Evolutionary conservation across 2,329 filamentous ascomycete species (phyloP), one percentile per base, ranked within the genome.

Genomic region (Penicillium oxalicum): DNA sequence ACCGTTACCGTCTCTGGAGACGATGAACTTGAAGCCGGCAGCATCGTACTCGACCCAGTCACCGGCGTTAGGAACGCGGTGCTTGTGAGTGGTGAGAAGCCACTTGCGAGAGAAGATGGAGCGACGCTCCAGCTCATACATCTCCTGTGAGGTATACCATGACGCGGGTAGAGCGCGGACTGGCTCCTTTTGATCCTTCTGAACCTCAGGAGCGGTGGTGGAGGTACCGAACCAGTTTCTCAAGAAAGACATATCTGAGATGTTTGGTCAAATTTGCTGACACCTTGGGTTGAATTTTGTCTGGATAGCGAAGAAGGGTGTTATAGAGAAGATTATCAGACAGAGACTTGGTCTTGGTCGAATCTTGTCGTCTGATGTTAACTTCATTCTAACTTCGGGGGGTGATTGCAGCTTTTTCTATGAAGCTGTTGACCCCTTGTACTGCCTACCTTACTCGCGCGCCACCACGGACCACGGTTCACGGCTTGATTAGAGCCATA

Each of bases 101-200:
- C 54, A 56, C 29, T 56, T 56, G 27, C 54, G 49, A 34, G 52
- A 52, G 40, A 56, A 56, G 29, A 56, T 56, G 1, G 54, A 36
- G 70, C 25, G 73, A 72, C 25, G 74, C 64, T 42, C 76, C 69
- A 62, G 80, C 77, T 33, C 66, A 64, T 53, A 72, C 68, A 28
- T 82, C 61, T 58, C 82, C 66, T 62, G 82, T 76, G 38, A 78
- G 67, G 64, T 77, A 80, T 33, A 75, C 78, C 25, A 79, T 75
- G 9, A 80, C 63, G 61, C 37, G 81, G 66, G 48, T 78, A 71
- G 47, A 68, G 67, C 55, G 13, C 70, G 65, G 25, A 70, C 62
- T 42, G 72, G 57, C 42, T 55, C 58, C 57, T 67, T 61, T 52
- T 47, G 53, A 9, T 65, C 45, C 9, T 49, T 55, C 38, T 50